Evolutionary conservation across 805 yeast genomes (phyloP).

Genomic region (Saccharomycopsis oosterbeekiorum): DNA sequence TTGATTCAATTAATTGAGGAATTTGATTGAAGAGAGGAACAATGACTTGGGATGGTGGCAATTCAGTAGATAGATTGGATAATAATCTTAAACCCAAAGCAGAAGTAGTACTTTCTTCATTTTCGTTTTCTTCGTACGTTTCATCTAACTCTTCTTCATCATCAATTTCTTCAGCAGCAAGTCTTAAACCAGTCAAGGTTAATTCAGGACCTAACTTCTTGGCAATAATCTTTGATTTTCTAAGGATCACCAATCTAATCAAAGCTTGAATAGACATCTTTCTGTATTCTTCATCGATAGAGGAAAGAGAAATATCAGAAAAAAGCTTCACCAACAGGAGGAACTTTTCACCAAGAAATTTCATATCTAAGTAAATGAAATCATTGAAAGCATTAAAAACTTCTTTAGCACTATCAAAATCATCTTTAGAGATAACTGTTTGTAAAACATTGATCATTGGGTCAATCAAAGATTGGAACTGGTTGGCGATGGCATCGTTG

Average conservation of each 20-base stretch:
- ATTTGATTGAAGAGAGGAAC: constrained; percentile 64
- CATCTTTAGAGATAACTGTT: constrained; percentile 61
- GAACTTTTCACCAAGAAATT: constrained; percentile 67
- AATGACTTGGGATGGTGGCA: constrained; percentile 91
- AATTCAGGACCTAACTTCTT: constrained; percentile 79
- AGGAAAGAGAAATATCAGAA: constrained; percentile 63
- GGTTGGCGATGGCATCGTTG: constrained; percentile 36
- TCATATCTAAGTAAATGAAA: constrained; percentile 64
- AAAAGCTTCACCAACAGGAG: constrained; percentile 60
- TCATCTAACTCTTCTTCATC: constrained; percentile 63
- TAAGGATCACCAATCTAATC: constrained; percentile 65
- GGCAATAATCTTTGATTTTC: constrained; percentile 69
- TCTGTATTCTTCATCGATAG: constrained; percentile 68
- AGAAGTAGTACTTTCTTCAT: constrained; percentile 78
- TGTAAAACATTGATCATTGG: constrained; percentile 72
- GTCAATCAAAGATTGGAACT: constrained; percentile 64
- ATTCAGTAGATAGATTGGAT: constrained; percentile 65
- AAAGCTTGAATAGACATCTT: constrained; percentile 77
- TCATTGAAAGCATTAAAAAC: constrained; percentile 81
- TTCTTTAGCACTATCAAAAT: constrained; percentile 58
- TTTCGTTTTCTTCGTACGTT: constrained; percentile 86
- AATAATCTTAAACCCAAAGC: constrained; percentile 72
- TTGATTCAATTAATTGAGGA: constrained; percentile 45
- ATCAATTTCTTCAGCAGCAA: constrained; percentile 77
- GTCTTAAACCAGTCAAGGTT: constrained; percentile 59